Percentiles rank a stretch among this genome's conserved stretches.
phyloP scores from a whole-genome alignment of 352 stramenopile genomes.

The Globisporangium recalcitrans region DNA sequence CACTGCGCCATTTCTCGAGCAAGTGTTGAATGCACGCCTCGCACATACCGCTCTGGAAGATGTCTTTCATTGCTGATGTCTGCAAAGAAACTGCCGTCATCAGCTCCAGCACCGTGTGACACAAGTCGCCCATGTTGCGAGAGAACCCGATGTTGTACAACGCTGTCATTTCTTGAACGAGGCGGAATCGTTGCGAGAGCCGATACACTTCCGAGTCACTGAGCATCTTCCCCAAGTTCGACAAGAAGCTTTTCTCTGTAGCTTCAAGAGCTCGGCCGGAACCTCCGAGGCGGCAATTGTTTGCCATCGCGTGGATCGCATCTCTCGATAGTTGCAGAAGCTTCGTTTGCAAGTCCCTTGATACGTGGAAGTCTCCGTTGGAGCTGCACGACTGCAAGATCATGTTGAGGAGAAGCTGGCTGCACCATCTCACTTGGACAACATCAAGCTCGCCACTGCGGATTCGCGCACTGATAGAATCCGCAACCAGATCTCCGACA shows the following conservation, averaged over 20 bases:
- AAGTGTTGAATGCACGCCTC: constrained; percentile 3
- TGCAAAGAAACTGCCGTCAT: not conserved
- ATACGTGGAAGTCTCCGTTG: not conserved
- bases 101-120: not conserved
- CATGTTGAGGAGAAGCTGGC: constrained; percentile 5
- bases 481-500: constrained; percentile 21
- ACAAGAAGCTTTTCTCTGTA: not conserved
- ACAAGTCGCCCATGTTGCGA: not conserved
- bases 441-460: constrained; percentile 7
- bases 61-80: not conserved
- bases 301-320: not conserved
- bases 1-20: constrained; percentile 2
- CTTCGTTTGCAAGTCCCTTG: not conserved
- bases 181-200: not conserved
- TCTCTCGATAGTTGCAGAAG: not conserved
- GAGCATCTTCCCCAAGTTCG: constrained; percentile 4
- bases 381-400: not conserved
- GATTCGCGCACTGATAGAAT: constrained; percentile 14
- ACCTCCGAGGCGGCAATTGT: not conserved
- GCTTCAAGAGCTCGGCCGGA: not conserved
- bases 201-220: not conserved
- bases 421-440: not conserved
- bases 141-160: constrained; percentile 1
- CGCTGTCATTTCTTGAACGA: constrained; percentile 3
- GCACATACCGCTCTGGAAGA: not conserved